Evolutionary conservation across 345 rosid species (phyloP).

Genomic region (Hibiscus mutabilis): DNA sequence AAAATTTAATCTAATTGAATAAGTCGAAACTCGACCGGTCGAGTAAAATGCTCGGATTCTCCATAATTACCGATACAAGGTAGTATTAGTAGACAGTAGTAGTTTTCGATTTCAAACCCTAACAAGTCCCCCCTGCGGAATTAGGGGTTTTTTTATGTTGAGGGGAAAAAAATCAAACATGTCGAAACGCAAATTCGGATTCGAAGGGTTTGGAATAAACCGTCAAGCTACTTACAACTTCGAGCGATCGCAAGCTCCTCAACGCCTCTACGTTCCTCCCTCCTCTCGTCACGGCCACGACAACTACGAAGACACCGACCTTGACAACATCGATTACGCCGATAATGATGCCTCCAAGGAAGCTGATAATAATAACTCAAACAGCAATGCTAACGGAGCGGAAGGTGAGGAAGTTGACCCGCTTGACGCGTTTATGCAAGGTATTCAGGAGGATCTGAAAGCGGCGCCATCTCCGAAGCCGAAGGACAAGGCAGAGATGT

Average conservation of each 20-base stretch:
- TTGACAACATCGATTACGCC: conserved; percentile 74
- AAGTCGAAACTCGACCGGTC: too few relatives aligned
- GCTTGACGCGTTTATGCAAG: conserved; percentile 93
- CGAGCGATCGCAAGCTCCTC: conserved; percentile 75
- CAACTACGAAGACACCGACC: conserved; percentile 86
- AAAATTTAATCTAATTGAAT: too few relatives aligned
- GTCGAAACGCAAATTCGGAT: conserved; percentile 86
- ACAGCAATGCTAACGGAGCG: conserved; percentile 10
- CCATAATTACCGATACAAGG: too few relatives aligned
- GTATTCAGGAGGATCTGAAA: conserved; percentile 86
- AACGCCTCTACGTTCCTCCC: conserved; percentile 60
- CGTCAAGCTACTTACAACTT: conserved; percentile 78
- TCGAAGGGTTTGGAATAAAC: conserved; percentile 83
- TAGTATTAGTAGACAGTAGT: too few relatives aligned
- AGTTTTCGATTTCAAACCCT: neutral
- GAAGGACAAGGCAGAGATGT: conserved; percentile 68
- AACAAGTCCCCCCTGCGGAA: neutral
- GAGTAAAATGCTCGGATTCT: too few relatives aligned
- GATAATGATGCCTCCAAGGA: conserved; percentile 35
- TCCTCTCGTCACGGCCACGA: conserved; percentile 73
- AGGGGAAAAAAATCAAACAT: conserved; percentile 18
- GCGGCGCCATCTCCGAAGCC: conserved; percentile 64
- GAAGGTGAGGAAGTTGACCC: conserved; percentile 77
- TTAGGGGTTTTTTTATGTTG: neutral
- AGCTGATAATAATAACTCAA: conserved; percentile 4